phyloP scores from a whole-genome alignment of 2,329 filamentous ascomycete genomes.

The Cercospora sp. region DNA sequence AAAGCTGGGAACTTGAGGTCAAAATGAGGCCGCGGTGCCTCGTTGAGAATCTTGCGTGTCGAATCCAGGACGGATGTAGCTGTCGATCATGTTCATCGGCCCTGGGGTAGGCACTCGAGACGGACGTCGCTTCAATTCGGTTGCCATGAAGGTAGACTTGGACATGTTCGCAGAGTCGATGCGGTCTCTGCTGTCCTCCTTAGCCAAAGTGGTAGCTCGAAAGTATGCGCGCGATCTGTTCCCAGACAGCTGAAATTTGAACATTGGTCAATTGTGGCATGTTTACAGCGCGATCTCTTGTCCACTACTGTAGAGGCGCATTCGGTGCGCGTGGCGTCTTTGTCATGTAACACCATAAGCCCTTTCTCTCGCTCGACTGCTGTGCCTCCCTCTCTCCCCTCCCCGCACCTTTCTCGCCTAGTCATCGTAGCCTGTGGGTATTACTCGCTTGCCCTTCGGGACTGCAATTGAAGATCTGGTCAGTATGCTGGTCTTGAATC shows the following conservation, averaged over 20 bases:
- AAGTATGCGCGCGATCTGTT: not conserved
- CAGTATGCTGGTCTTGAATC: not conserved
- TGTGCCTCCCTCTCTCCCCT: not conserved
- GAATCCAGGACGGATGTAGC: not conserved
- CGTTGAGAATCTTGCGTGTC: not conserved
- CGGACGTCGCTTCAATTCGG: not conserved
- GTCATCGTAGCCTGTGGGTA: slow-evolving; percentile 52
- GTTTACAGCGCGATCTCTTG: not conserved
- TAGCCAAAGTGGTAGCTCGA: not conserved
- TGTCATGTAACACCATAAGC: not conserved
- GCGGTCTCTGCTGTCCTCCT: not conserved
- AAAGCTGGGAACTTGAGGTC: not conserved
- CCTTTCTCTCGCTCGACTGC: not conserved
- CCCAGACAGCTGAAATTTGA: not conserved
- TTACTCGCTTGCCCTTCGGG: slow-evolving; percentile 49
- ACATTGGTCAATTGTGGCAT: not conserved
- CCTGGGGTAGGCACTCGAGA: not conserved
- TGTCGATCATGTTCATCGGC: not conserved
- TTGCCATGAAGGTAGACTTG: not conserved
- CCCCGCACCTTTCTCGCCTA: slow-evolving; percentile 19
- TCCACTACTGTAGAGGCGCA: not conserved
- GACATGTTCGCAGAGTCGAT: not conserved
- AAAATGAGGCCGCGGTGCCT: not conserved
- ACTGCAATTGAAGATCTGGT: slow-evolving; percentile 37
- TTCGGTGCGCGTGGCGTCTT: not conserved